Base-by-base conservation (phyloP, 768 basidiomycete genomes). In the Mycena belliarum region DNA sequence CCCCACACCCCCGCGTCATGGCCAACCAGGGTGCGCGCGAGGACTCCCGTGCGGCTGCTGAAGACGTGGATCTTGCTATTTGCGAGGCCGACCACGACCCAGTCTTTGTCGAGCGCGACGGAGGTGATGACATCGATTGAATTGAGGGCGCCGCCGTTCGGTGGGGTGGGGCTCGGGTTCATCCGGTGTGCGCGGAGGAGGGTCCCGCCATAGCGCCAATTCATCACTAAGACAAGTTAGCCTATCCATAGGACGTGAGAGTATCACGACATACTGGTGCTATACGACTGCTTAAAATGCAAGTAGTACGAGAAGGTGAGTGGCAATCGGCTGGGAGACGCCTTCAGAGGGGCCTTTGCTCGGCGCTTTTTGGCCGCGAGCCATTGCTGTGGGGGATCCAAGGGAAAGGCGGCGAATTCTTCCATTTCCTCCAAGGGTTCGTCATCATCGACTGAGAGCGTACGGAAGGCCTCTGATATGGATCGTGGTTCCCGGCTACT, bases 1-100 rank as follows among this genome's bases (percentile, higher is more conserved):
- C 90, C 88, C 95, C 95, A 98, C 1, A 97, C 95, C n/a, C 95
- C 95, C 21, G 80, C 74, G 16, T 88, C 86, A 70, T 97, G 95
- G 0, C 95, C 95, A 10, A 83, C 77, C 2, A 98, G 82, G 0
- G 91, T 91, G 49, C 89, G 81, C 40, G 82, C 80, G 48, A 91
- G 82, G 2, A 88, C 82, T 0, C 95, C 95, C 0, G 89, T 89
- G 38, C 73, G 76, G 1, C 91, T 86, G 60, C 88, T 88, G 74
- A 93, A 98, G 11, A 98, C 79, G 65, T 93, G 89, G 44, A 98
- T 88, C 60, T 86, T 85, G 61, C 82, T 81, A 69, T 89, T 95
- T 10, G 91, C 90, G 63, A 97, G 87, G 1, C 93, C 95, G 20
- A 95, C 88, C 43, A 96, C 87, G 66, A 98, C 84, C 82, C 88